Percentiles rank a stretch among this genome's conserved stretches.
phyloP scores from a whole-genome alignment of 495 filamentous ascomycete species.

The Hyaloscypha finlandica region DNA sequence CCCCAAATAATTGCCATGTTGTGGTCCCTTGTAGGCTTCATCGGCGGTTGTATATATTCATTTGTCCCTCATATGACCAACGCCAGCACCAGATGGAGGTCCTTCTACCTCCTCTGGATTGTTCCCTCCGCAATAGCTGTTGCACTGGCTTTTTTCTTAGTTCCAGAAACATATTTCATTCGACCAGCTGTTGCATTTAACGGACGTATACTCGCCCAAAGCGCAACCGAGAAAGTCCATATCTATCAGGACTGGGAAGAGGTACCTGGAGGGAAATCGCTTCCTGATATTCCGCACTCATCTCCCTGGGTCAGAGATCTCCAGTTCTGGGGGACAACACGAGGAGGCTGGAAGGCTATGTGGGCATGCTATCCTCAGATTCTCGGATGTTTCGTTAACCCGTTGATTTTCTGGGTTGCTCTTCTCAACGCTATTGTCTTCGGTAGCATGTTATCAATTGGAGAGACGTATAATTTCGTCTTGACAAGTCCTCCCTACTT shows the following conservation, averaged over 20 bases:
- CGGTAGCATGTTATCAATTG: slow-evolving; percentile 40
- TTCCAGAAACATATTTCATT: slow-evolving; percentile 24
- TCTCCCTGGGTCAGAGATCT: background rate
- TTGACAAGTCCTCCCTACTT: slow-evolving; percentile 38
- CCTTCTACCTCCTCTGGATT: slow-evolving; percentile 12
- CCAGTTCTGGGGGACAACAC: slow-evolving; percentile 2
- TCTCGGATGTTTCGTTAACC: slow-evolving; percentile 31
- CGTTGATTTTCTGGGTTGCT: slow-evolving; percentile 44
- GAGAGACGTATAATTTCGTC: slow-evolving; percentile 41
- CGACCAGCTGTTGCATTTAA: slow-evolving; percentile 28
- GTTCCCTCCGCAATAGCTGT: slow-evolving; percentile 5
- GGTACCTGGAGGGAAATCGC: slow-evolving; percentile 9
- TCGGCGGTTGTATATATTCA: background rate
- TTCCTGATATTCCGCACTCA: slow-evolving; percentile 14
- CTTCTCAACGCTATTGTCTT: slow-evolving; percentile 42
- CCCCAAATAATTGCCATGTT: slow-evolving; percentile 10
- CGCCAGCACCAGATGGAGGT: background rate
- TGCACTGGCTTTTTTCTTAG: slow-evolving; percentile 17
- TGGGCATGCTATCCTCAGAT: slow-evolving; percentile 15
- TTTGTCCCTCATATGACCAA: background rate
- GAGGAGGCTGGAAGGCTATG: slow-evolving; percentile 18
- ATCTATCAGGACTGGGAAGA: slow-evolving; percentile 23
- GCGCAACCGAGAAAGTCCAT: slow-evolving; percentile 14
- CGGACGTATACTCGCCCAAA: slow-evolving; percentile 23
- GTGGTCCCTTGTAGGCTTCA: slow-evolving; percentile 1